These are phyloP conservation scores for Barbatosphaeria neglecta DNA, from an alignment of 495 filamentous ascomycete genomes.

Conservation along the genomic window DNA sequence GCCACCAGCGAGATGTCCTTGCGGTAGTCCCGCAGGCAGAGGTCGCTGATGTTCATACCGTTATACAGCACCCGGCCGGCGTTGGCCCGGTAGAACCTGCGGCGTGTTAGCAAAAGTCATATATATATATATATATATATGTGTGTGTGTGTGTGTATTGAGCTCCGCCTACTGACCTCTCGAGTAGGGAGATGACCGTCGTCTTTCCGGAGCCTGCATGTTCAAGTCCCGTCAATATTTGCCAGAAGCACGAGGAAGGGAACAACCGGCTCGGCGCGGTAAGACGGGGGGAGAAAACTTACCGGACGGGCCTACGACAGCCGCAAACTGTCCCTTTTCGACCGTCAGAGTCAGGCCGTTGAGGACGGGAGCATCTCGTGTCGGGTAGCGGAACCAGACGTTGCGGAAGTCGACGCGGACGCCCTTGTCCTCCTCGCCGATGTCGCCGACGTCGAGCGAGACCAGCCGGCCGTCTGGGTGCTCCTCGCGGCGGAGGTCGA, in stretches of 20 bases:
- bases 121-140: too few relatives aligned
- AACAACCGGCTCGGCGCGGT: too few relatives aligned
- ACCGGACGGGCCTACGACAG: constrained; percentile 48
- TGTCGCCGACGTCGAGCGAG: constrained; percentile 13
- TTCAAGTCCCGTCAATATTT: constrained; percentile 8
- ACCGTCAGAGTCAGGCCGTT: constrained; percentile 41
- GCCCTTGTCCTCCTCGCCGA: constrained; percentile 32
- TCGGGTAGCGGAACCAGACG: constrained; percentile 50
- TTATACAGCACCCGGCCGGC: constrained; percentile 39
- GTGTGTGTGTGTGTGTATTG: too few relatives aligned
- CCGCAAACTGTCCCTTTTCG: constrained; percentile 53
- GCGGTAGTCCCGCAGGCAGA: constrained; percentile 43
- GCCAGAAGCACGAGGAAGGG: too few relatives aligned
- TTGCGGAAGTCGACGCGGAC: constrained; percentile 43
- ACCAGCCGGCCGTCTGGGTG: constrained; percentile 13
- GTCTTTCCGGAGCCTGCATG: constrained; percentile 62
- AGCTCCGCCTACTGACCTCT: constrained; percentile 27
- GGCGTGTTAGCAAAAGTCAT: constrained; percentile 1
- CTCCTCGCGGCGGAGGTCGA: constrained; percentile 28
- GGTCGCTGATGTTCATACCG: constrained; percentile 29
- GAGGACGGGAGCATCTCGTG: constrained; percentile 39
- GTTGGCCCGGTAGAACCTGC: constrained; percentile 43
- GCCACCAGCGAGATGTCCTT: constrained; percentile 42
- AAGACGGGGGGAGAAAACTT: background rate
- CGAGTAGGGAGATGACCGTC: constrained; percentile 54